A percentile compares a stretch with the other conserved stretches of the same genome.
phyloP scores from a whole-genome alignment of 108 stramenopile species.

The Pseudonitzschia multiseries region DNA sequence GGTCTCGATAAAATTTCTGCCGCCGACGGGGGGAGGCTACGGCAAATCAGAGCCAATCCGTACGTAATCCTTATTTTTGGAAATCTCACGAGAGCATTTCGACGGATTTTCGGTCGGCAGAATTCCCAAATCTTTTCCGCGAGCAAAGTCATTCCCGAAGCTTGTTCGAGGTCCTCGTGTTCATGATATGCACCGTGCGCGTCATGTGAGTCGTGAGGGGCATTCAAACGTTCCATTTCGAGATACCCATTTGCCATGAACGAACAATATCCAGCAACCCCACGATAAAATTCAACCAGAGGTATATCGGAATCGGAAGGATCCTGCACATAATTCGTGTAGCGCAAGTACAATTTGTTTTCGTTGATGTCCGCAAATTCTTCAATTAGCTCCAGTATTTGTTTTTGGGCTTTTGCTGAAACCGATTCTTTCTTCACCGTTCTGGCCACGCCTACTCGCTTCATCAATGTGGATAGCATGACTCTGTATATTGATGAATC shows the following conservation, averaged over 20 bases:
- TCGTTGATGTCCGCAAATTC: conserved; percentile 12
- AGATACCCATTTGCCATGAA: conserved; percentile 28
- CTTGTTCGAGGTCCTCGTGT: conserved; percentile 3
- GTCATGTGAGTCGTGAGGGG: neutral
- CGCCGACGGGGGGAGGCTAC: conserved; percentile 28
- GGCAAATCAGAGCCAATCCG: conserved; percentile 28
- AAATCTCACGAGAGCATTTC: conserved; percentile 27
- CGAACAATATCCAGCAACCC: conserved; percentile 24
- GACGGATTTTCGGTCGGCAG: conserved; percentile 23
- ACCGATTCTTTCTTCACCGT: neutral
- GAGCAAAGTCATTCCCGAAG: conserved; percentile 10
- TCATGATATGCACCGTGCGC: conserved; percentile 11
- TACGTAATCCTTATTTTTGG: conserved; percentile 17
- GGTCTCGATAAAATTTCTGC: conserved; percentile 39
- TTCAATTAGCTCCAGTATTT: conserved; percentile 2
- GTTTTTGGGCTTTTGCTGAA: conserved; percentile 1
- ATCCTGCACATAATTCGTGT: neutral
- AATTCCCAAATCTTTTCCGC: conserved; percentile 27
- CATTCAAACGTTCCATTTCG: neutral
- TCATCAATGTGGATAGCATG: conserved; percentile 20
- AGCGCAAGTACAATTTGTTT: conserved; percentile 10
- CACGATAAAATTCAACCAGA: conserved; percentile 28
- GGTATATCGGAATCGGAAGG: conserved; percentile 20
- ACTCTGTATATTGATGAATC: conserved; percentile 18
- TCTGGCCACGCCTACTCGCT: conserved; percentile 18